phyloP scores from a whole-genome alignment of 1,284 basidiomycete genomes.

The Puccinia horiana region DNA sequence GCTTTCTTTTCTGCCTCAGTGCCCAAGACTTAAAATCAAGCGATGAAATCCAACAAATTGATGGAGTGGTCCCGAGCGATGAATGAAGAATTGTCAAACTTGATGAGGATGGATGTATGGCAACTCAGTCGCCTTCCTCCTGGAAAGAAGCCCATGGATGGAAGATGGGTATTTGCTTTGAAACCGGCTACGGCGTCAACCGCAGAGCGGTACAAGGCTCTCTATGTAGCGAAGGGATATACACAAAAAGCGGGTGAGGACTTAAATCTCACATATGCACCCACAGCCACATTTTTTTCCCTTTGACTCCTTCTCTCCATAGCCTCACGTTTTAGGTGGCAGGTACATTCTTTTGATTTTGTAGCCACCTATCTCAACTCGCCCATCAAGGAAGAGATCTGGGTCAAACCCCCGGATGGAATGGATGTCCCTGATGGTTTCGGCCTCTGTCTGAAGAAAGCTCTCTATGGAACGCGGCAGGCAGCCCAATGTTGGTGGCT shows the following conservation, averaged over 20 bases:
- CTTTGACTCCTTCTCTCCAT: background rate
- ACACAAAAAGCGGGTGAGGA: background rate
- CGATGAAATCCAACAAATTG: background rate
- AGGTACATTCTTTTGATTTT: background rate
- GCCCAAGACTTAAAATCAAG: background rate
- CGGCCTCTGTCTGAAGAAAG: background rate
- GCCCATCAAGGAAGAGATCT: conserved; percentile 8
- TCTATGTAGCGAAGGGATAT: conserved; percentile 15
- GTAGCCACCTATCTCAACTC: conserved; percentile 17
- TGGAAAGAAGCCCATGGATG: background rate
- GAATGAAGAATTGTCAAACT: background rate
- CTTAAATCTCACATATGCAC: conserved; percentile 21
- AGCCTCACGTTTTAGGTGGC: background rate
- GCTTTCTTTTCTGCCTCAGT: background rate
- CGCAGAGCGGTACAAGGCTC: conserved; percentile 41
- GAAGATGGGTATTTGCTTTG: background rate
- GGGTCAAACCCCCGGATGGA: background rate
- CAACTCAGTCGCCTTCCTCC: background rate
- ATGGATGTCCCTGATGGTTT: background rate
- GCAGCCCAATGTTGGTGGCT: conserved; percentile 28
- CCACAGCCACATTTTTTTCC: conserved; percentile 29
- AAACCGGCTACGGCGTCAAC: background rate
- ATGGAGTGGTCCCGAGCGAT: background rate
- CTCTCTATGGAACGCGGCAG: conserved; percentile 30
- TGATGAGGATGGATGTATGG: conserved; percentile 16